Evolutionary conservation across 139 green algal species (phyloP).

Genomic region (Chlorella vulgaris): DNA sequence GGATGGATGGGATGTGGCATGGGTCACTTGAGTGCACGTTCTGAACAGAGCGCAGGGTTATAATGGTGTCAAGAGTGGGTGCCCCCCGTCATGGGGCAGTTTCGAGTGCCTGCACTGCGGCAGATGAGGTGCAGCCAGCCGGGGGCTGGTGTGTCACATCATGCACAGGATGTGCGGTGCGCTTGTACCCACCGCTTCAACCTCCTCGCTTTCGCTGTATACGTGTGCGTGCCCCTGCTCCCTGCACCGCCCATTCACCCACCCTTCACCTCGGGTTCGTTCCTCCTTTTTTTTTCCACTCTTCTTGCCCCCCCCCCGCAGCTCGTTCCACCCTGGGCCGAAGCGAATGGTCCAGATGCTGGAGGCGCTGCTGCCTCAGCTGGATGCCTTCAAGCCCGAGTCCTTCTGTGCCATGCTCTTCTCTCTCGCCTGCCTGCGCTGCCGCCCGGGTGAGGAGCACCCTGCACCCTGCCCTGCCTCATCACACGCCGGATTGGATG

Average conservation of each 20-base stretch:
- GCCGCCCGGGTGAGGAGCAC: slow-evolving; percentile 1
- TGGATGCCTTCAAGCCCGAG: slow-evolving; percentile 11
- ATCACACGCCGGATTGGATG: not conserved
- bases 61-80: too few relatives aligned
- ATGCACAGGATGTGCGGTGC: too few relatives aligned
- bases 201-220: too few relatives aligned
- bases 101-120: too few relatives aligned
- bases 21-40: too few relatives aligned
- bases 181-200: too few relatives aligned
- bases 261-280: not conserved
- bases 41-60: too few relatives aligned
- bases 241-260: not conserved
- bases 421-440: slow-evolving; percentile 17
- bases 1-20: too few relatives aligned
- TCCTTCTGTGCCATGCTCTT: slow-evolving; percentile 26
- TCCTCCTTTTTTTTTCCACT: not conserved
- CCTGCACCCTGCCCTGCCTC: not conserved
- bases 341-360: not conserved
- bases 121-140: too few relatives aligned
- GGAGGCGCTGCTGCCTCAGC: slow-evolving; percentile 12
- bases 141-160: too few relatives aligned
- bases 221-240: not conserved
- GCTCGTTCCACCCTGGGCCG: slow-evolving; percentile 10
- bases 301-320: not conserved
- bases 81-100: too few relatives aligned